Conservation (phyloP, 495 filamentous ascomycete genomes). For the Penicillium lagena region DNA sequence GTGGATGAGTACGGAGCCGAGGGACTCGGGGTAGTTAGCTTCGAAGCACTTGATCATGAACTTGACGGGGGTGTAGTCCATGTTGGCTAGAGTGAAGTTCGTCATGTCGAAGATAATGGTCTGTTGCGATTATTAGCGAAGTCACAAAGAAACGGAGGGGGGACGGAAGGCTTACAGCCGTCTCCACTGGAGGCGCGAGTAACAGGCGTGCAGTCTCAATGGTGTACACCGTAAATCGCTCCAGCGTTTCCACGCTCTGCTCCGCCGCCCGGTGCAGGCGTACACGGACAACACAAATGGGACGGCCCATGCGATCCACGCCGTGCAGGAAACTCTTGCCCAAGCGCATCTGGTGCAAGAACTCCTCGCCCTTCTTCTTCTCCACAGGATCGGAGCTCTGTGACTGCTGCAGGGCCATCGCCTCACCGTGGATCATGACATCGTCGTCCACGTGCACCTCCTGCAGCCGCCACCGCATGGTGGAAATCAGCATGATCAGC, state of each 20-base stretch:
- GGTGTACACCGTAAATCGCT: conserved; percentile 85
- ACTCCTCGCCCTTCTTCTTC: conserved; percentile 63
- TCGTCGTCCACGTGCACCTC: conserved; percentile 76
- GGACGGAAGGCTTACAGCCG: conserved; percentile 61
- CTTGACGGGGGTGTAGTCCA: conserved; percentile 96
- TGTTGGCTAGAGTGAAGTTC: conserved; percentile 84
- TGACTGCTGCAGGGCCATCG: conserved; percentile 47
- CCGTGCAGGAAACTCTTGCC: conserved; percentile 93
- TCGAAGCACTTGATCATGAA: conserved; percentile 99
- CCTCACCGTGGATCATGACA: conserved; percentile 68
- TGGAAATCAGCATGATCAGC: conserved; percentile 79
- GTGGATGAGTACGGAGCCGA: conserved; percentile 91
- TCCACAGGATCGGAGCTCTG: conserved; percentile 40
- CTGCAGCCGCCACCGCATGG: conserved; percentile 74
- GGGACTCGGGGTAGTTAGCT: conserved; percentile 92
- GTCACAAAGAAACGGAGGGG: too few species aligned
- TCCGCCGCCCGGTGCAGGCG: conserved; percentile 74
- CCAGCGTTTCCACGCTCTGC: conserved; percentile 72
- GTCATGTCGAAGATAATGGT: conserved; percentile 95
- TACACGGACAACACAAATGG: conserved; percentile 82
- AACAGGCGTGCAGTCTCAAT: conserved; percentile 90
- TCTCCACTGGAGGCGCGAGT: conserved; percentile 74
- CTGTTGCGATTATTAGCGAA: conserved; percentile 25
- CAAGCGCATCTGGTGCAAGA: conserved; percentile 69
- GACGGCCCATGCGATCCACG: conserved; percentile 73